Percentiles rank a stretch among this genome's conserved stretches.
phyloP scores from a whole-genome alignment of 2,329 filamentous ascomycete genomes.

The Eurotiales sp. region DNA sequence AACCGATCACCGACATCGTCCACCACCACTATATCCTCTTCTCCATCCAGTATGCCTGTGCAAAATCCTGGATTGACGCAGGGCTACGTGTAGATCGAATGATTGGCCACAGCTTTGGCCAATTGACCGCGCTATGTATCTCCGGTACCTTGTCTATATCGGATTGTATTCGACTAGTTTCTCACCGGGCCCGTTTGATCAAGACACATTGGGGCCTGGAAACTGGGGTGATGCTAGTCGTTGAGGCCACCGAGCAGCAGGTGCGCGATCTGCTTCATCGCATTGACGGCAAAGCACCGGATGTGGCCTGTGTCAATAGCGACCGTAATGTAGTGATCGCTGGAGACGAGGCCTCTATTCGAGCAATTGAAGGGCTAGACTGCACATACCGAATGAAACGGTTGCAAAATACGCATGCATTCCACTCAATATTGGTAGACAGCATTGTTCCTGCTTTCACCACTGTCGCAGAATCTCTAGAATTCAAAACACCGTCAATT shows the following conservation, averaged over 20 bases:
- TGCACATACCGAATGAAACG: background rate
- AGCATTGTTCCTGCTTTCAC: background rate
- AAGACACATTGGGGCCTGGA: constrained; percentile 30
- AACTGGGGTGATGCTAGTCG: constrained; percentile 29
- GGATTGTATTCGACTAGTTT: constrained; percentile 29
- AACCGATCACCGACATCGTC: background rate
- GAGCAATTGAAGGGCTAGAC: constrained; percentile 5
- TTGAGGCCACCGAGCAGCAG: constrained; percentile 21
- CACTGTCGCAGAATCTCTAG: background rate
- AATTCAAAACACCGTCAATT: background rate
- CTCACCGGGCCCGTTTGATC: constrained; percentile 30
- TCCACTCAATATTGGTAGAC: background rate
- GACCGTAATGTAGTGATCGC: constrained; percentile 21
- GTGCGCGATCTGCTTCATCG: background rate
- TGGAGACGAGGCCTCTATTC: constrained; percentile 15
- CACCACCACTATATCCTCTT: background rate
- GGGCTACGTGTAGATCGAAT: background rate
- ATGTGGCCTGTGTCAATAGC: constrained; percentile 27
- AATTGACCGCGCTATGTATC: constrained; percentile 17
- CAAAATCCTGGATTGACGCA: constrained; percentile 1
- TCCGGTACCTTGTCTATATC: constrained; percentile 10
- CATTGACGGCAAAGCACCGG: constrained; percentile 16
- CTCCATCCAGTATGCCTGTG: constrained; percentile 4
- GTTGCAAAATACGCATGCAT: background rate
- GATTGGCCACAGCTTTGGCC: constrained; percentile 18